Base-by-base conservation (phyloP, 2,329 filamentous ascomycete genomes). In the Rhinocladiella mackenziei region DNA sequence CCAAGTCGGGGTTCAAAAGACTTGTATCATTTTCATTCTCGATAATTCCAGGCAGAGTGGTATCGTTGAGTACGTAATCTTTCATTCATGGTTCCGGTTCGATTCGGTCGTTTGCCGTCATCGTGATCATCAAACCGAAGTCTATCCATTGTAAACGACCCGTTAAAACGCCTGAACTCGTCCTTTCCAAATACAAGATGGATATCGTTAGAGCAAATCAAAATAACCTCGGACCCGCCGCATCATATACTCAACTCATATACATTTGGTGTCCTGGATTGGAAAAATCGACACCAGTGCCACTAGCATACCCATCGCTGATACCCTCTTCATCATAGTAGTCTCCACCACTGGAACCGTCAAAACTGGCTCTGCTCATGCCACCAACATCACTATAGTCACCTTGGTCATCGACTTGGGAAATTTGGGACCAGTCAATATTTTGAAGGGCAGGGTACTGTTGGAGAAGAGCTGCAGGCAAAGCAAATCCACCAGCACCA, bases 361-460 rank as follows among this genome's bases (percentile, higher is more conserved):
- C 88, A 57, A 91, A 92, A 53, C 84, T 89, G 53, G 84, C 88
- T 39, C 84, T 76, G 0, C 85, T 85, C 57, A 83, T 86, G n/a
- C 85, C 86, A 37, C 87, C 84, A 29, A 89, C 83, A 39, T 74
- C 72, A 39, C 69, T 71, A 2, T 69, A 66, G 23, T 74, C 69
- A 33, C 76, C 75, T 46, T 82, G 74, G 13, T 80, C 80, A 5
- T 75, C 68, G 3, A 73, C 73, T n/a, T 83, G 76, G 30, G 82
- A 77, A 61, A 94, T 77, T 40, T 83, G 77, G 13, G 77, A 76
- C 89, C 91, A 97, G 60, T 91, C 89, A 62, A 97, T 77, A 41
- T 83, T 84, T 17, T 89, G 89, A n/a, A 98, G 71, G 3, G 88
- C 89, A 9, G 92, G 92, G 64, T 96, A 97, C 60, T 97, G 92